A percentile compares a stretch with the other conserved stretches of the same genome.
phyloP scores from a whole-genome alignment of 768 basidiomycete species.

The Boletus edulis region DNA sequence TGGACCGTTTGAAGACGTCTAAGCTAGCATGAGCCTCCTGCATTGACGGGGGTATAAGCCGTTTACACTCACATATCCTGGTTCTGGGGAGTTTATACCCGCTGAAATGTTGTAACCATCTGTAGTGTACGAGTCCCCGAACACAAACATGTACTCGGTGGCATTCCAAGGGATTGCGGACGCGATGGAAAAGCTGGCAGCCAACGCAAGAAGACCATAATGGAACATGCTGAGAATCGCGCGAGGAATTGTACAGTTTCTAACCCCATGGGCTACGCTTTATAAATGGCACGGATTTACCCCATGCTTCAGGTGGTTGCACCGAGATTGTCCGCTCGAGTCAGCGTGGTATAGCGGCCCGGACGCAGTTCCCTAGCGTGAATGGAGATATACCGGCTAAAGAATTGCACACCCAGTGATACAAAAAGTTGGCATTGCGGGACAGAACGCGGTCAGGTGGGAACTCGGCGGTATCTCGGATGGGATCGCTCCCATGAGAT shows the following conservation, averaged over 20 bases:
- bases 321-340: background rate
- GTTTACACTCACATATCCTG: slow-evolving; percentile 44
- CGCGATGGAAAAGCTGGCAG: background rate
- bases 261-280: background rate
- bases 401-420: background rate
- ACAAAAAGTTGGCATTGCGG: background rate
- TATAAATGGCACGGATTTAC: slow-evolving; percentile 5
- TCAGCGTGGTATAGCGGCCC: background rate
- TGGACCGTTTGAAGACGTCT: slow-evolving; percentile 62
- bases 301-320: background rate
- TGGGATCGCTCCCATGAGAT: background rate
- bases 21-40: background rate
- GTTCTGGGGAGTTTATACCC: slow-evolving; percentile 49
- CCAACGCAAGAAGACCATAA: background rate
- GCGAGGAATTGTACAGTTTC: background rate
- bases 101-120: slow-evolving; percentile 59
- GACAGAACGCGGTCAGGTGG: too few relatives aligned
- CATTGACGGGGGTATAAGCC: background rate
- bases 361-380: background rate
- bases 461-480: background rate
- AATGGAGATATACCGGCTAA: background rate
- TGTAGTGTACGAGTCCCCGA: slow-evolving; percentile 64
- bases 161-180: slow-evolving; percentile 44
- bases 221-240: slow-evolving; percentile 11
- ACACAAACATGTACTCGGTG: slow-evolving; percentile 55